Evolutionary conservation across 2,329 filamentous ascomycete genomes (phyloP).

Genomic region (Scedosporium dehoogii): DNA sequence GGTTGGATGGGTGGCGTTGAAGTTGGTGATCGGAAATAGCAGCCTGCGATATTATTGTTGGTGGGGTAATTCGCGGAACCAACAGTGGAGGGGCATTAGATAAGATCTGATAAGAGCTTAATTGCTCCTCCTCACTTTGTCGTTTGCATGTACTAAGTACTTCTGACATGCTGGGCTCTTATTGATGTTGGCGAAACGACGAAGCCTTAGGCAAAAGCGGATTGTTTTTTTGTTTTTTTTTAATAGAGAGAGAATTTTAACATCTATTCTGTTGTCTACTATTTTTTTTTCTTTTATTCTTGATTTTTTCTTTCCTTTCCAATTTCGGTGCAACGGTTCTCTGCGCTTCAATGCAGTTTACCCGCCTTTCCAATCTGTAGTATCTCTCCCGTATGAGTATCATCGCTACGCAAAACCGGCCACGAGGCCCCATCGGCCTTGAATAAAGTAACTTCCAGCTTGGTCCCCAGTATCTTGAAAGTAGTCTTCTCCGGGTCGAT

Average conservation of each 20-base stretch:
- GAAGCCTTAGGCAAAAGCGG: neutral
- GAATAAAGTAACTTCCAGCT: constrained; percentile 69
- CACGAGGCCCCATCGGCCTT: constrained; percentile 69
- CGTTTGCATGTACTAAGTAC: neutral
- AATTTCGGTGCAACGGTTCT: neutral
- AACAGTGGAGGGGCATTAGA: neutral
- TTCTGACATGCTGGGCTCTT: neutral
- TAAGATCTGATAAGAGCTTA: neutral
- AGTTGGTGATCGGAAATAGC: neutral
- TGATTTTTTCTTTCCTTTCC: neutral
- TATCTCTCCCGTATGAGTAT: constrained; percentile 61
- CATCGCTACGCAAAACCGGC: constrained; percentile 76
- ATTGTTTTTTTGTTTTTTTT: neutral
- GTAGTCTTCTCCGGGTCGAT: constrained; percentile 68
- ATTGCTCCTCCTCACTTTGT: neutral
- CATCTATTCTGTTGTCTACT: neutral
- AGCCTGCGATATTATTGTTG: neutral
- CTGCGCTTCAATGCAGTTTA: constrained; percentile 18
- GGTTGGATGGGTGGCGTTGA: neutral
- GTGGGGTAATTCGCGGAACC: neutral
- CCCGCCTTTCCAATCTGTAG: constrained; percentile 82
- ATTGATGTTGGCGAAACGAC: no score
- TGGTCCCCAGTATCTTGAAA: constrained; percentile 79
- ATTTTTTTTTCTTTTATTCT: neutral
- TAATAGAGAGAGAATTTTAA: neutral